Evolutionary conservation across 257 asterid genomes (phyloP).

Genomic region (Nicotiana undulata): DNA sequence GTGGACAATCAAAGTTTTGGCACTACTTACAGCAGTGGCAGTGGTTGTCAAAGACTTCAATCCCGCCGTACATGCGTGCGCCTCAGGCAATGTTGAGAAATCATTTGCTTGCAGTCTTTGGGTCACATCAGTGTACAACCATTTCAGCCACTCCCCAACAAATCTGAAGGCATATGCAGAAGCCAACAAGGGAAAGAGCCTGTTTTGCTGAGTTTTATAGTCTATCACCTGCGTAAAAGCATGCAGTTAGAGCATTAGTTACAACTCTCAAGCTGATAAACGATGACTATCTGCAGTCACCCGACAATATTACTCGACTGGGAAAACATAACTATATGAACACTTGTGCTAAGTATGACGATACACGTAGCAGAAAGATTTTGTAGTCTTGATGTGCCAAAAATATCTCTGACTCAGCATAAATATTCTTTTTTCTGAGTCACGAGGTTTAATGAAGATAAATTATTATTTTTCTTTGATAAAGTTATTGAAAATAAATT

Average conservation of each 20-base stretch:
- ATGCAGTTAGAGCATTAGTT: conserved; percentile 1
- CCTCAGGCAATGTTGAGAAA: conserved; percentile 93
- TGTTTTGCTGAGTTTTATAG: conserved; percentile 89
- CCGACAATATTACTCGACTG: not conserved
- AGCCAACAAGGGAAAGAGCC: conserved; percentile 94
- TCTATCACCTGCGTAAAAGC: conserved; percentile 63
- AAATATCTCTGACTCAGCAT: not conserved
- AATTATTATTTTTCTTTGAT: not conserved
- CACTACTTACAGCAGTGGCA: conserved; percentile 79
- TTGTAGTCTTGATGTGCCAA: not conserved
- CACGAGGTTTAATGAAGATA: not conserved
- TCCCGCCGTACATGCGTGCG: conserved; percentile 99
- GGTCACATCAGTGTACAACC: conserved; percentile 89
- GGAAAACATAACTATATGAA: not conserved
- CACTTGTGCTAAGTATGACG: not conserved
- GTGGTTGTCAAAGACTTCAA: conserved; percentile 94
- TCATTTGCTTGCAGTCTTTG: conserved; percentile 73
- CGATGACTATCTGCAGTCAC: not conserved
- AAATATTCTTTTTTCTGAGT: not conserved
- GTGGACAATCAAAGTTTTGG: not conserved
- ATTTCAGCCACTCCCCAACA: conserved; percentile 91
- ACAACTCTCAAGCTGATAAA: not conserved
- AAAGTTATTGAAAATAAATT: no score
- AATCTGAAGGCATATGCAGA: conserved; percentile 96
- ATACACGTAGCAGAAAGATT: not conserved